Evolutionary conservation across 129 eudicot genomes (phyloP), one percentile per base, ranked within the genome.

Genomic region (carrot (Daucus carota)): DNA sequence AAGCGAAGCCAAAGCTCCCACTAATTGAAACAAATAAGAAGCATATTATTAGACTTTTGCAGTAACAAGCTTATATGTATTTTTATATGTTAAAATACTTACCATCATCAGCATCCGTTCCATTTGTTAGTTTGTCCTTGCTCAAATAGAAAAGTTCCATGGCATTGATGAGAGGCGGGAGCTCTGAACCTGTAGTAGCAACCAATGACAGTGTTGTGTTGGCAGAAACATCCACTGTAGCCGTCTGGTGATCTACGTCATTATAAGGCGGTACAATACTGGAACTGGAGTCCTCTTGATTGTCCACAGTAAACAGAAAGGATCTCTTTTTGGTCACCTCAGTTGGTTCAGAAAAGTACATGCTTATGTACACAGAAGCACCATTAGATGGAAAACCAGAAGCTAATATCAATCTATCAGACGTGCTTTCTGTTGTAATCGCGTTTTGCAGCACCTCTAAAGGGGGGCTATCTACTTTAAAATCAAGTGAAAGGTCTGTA

Each of bases 131-230:
- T 15, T 66, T 70, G 42, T 50, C 59, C 59, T 81, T 77, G 62
- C 92, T 81, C 10, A 87, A 77, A 14, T 68, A 63, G 40, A 85
- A 87, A 16, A 76, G 17, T 74, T 90, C 92, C 57, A 69, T 54
- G 54, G 88, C 96, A 74, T 82, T 90, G 73, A 90, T 77, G 44
- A 90, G 86, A 12, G 96, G 90, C 5, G 92, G 88, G 50, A 87
- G 90, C 4, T 81, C 80, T 11, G 92, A 82, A 73, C 0, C 66
- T 0, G 62, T n/a, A 0, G 78, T 57, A 29, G 87, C 78, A 69
- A 60, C 74, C 45, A 90, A 16, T 17, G 84, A 62, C 34, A 90
- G 81, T 14, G 59, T 82, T 12, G 84, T 78, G 24, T 78, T 38
- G 6, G 73, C 40, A 26, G 83, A 60, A 40, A 73, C 77, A 3